Percentiles rank a stretch among this genome's conserved stretches.
Conservation (phyloP, 768 basidiomycete species). For the Xerocomus potaroensis region DNA sequence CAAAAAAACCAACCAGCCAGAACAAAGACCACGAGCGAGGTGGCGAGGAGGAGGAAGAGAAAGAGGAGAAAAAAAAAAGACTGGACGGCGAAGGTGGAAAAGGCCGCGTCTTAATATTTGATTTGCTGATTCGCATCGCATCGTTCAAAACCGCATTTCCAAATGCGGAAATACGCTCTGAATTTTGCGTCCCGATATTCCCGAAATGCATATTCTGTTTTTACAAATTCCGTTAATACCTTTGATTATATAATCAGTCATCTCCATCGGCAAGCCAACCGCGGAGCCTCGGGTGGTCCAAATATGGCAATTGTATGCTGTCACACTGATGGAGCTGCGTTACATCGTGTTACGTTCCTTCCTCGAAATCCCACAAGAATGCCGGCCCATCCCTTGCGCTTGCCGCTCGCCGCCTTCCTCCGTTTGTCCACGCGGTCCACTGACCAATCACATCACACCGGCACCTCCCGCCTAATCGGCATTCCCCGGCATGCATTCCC, state of each 20-base stretch:
- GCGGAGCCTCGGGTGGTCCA: constrained; percentile 30
- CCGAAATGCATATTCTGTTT: constrained; percentile 23
- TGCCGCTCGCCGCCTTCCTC: constrained; percentile 17
- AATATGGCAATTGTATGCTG: constrained; percentile 23
- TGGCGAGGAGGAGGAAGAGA: constrained; percentile 18
- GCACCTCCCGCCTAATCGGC: constrained; percentile 22
- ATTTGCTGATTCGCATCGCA: constrained; percentile 36
- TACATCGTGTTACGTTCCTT: constrained; percentile 25
- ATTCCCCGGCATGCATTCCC: constrained; percentile 19
- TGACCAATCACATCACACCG: constrained; percentile 25
- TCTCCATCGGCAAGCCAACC: constrained; percentile 27
- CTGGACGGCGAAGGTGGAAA: constrained; percentile 23
- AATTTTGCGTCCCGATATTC: constrained; percentile 25
- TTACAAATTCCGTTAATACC: constrained; percentile 32
- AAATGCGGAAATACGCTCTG: constrained; percentile 10
- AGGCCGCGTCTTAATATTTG: constrained; percentile 37
- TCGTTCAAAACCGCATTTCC: constrained; percentile 19
- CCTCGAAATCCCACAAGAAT: constrained; percentile 23
- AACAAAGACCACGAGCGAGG: constrained; percentile 2
- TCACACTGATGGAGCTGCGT: constrained; percentile 17
- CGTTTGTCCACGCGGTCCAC: constrained; percentile 4
- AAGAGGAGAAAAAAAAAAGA: no score
- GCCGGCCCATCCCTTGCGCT: constrained; percentile 24
- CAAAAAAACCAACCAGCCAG: not conserved
- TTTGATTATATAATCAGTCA: constrained; percentile 26